Evolutionary conservation across 2,329 filamentous ascomycete genomes (phyloP).

Genomic region (Coleophoma crateriformis): DNA sequence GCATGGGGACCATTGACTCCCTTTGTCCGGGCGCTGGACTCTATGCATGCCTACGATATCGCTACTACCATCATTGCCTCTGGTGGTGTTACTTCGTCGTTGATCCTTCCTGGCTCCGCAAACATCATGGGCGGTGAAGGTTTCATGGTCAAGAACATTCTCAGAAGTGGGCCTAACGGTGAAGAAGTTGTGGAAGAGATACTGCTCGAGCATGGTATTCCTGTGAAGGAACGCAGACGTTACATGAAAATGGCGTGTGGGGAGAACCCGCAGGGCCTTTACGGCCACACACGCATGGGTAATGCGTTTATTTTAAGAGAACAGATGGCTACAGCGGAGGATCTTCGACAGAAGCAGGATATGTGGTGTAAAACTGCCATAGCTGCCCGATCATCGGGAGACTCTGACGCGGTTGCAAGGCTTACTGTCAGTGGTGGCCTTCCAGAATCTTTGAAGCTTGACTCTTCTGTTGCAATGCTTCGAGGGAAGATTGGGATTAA

Average conservation of each 20-base stretch:
- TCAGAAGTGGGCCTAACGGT: slow-evolving; percentile 26
- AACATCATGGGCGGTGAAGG: slow-evolving; percentile 42
- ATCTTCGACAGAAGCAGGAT: slow-evolving; percentile 32
- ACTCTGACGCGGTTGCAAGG: slow-evolving; percentile 12
- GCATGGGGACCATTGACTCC: slow-evolving; percentile 29
- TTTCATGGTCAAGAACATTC: slow-evolving; percentile 33
- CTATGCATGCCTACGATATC: slow-evolving; percentile 35
- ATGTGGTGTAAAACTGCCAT: slow-evolving; percentile 23
- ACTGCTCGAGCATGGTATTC: slow-evolving; percentile 33
- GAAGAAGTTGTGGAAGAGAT: slow-evolving; percentile 36
- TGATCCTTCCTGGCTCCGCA: slow-evolving; percentile 37
- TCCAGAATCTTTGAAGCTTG: slow-evolving; percentile 32
- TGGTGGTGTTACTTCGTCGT: slow-evolving; percentile 38
- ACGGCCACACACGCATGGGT: slow-evolving; percentile 34
- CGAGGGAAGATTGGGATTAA: slow-evolving; percentile 35
- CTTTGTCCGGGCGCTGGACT: slow-evolving; percentile 32
- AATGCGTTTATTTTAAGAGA: slow-evolving; percentile 33
- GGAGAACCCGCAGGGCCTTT: slow-evolving; percentile 35
- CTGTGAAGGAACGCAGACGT: slow-evolving; percentile 22
- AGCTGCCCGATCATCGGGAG: slow-evolving; percentile 11
- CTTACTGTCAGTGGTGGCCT: slow-evolving; percentile 14
- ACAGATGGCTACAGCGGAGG: slow-evolving; percentile 31
- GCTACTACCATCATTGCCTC: slow-evolving; percentile 33
- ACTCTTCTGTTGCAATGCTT: slow-evolving; percentile 34
- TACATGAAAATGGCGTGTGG: slow-evolving; percentile 43